Percentiles rank a stretch among this genome's conserved stretches.
These are phyloP conservation scores for Trichomonascaceae sp. DNA, from an alignment of 1,139 yeast species.

Conservation along the genomic window DNA sequence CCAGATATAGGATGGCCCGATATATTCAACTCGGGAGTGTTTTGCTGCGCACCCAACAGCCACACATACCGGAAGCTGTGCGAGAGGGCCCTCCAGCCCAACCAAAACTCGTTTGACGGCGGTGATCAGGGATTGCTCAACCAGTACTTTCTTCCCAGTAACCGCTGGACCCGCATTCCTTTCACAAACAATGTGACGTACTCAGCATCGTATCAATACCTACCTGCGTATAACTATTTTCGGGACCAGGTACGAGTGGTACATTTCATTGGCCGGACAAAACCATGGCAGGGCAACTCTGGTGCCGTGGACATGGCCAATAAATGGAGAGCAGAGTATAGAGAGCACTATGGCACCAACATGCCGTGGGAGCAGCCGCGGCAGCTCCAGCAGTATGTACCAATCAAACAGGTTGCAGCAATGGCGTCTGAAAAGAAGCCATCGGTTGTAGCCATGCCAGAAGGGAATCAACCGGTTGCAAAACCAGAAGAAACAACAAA, in stretches of 20 bases:
- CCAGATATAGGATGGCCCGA: conserved; percentile 97
- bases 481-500: no score
- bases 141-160: conserved; percentile 45
- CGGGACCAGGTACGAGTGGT: conserved; percentile 41
- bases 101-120: conserved; percentile 62
- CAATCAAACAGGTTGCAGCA: background rate
- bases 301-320: conserved; percentile 7
- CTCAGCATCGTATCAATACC: conserved; percentile 61
- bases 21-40: conserved; percentile 80
- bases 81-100: conserved; percentile 22
- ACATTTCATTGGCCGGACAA: conserved; percentile 70
- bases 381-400: background rate
- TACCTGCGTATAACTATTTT: conserved; percentile 66
- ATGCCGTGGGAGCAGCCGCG: background rate
- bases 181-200: conserved; percentile 82
- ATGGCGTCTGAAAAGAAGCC: background rate
- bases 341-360: conserved; percentile 4
- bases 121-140: conserved; percentile 92
- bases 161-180: conserved; percentile 56
- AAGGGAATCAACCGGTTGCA: background rate
- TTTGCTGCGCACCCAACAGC: conserved; percentile 49
- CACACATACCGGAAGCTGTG: conserved; percentile 34
- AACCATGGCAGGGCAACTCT: conserved; percentile 57
- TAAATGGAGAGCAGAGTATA: conserved; percentile 8
- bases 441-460: background rate